Evolutionary conservation across 2,329 filamentous ascomycete genomes (phyloP), one percentile per base, ranked within the genome.

Genomic region (Colletotrichum sp.): DNA sequence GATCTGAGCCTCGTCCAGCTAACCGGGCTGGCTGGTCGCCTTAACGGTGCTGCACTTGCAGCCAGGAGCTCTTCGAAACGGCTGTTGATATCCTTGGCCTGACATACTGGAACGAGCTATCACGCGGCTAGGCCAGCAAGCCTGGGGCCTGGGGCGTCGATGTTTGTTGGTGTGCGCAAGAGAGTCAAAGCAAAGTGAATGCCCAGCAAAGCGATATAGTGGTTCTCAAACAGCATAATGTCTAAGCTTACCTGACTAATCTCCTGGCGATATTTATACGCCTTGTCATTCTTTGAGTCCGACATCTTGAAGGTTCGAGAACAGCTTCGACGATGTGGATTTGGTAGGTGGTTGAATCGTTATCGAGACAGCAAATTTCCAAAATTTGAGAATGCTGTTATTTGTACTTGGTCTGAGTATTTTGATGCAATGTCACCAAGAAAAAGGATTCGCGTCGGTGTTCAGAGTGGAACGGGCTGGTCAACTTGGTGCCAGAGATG

Each of bases 201-300:
- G 28, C 32, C 30, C 21, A 28, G 28, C 26, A 68, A 44, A 44
- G 13, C 7, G 6, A 34, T 9, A 30, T 13, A 55, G 12, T n/a
- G 30, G 16, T 28, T 52, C 2, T 9, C 39, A 66, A 26, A 16
- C 21, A 16, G 12, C 57, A n/a, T 8, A 39, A 32, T 36, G 9
- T 39, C 18, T 21, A 9, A 16, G 68, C 93, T 87, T 84, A 96
- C 95, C 94, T 98, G 96, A 87, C 98, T 97, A 87, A 99, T 99
- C 90, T 99, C 97, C 88, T 98, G 96, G 85, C 96, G 93, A 86
- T 99, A 99, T 86, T 98, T 99, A 81, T 90, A 91, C 77, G 89
- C 86, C 82, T 91, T 85, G 91, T 93, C 81, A 91, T 91, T 84
- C 90, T 91, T 91, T 80, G 91, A 92, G 85, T 77, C 75, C 28